Percentiles rank a stretch among this genome's conserved stretches.
Evolutionary conservation across 352 stramenopile genomes (phyloP).

Genomic region (Globisporangium echinulatum): DNA sequence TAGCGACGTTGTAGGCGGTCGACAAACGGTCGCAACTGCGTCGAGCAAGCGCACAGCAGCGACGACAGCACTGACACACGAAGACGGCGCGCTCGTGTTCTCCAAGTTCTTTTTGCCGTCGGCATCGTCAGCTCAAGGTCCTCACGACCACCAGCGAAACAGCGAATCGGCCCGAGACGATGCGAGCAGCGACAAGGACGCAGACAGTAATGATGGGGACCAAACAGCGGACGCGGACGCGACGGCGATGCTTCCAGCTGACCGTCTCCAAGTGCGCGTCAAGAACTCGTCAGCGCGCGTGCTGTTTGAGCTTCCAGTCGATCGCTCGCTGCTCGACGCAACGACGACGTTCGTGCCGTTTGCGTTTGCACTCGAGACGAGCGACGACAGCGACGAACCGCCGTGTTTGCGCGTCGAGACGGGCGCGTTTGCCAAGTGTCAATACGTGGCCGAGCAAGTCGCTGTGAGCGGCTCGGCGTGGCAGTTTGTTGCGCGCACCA

Average conservation of each 20-base stretch:
- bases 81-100: conserved; percentile 53
- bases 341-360: conserved; percentile 42
- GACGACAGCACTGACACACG: conserved; percentile 33
- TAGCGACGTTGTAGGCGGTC: neutral
- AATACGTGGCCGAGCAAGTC: conserved; percentile 55
- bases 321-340: conserved; percentile 26
- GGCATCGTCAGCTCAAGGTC: neutral
- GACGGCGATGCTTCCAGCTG: conserved; percentile 13
- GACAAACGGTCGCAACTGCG: neutral
- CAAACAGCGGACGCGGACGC: no score
- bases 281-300: conserved; percentile 54
- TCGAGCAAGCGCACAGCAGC: conserved; percentile 2
- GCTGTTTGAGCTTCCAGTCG: conserved; percentile 54
- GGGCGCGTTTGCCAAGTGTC: conserved; percentile 59
- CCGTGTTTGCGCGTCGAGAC: conserved; percentile 52
- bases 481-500: conserved; percentile 33
- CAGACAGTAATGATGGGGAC: neutral
- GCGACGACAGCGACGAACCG: conserved; percentile 23
- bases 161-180: conserved; percentile 1
- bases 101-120: conserved; percentile 39
- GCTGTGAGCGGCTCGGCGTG: conserved; percentile 40
- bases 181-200: neutral
- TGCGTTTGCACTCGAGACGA: conserved; percentile 39
- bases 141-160: no score
- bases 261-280: conserved; percentile 54